Evolutionary conservation across 2,329 filamentous ascomycete genomes (phyloP).

Genomic region (Capronia epimyces): DNA sequence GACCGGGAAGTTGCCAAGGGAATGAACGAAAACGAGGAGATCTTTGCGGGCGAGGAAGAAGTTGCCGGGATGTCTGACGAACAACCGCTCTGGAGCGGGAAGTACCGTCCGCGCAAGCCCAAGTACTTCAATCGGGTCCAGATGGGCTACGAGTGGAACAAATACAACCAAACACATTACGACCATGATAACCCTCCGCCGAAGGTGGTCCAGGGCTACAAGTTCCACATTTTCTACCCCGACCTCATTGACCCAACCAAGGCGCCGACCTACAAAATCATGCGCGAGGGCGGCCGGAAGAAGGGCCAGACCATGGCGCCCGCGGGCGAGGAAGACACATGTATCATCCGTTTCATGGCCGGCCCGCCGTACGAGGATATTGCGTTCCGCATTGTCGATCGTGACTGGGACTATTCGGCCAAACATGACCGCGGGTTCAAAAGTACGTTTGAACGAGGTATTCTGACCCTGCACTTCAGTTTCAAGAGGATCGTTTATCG

Average conservation of each 20-base stretch:
- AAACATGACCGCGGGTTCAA: conserved; percentile 92
- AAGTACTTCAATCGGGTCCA: conserved; percentile 96
- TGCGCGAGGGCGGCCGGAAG: conserved; percentile 83
- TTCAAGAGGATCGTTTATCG: conserved; percentile 78
- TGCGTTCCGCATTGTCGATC: conserved; percentile 94
- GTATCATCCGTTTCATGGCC: conserved; percentile 89
- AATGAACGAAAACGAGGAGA: conserved; percentile 88
- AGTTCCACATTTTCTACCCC: conserved; percentile 99
- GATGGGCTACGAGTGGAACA: conserved; percentile 99
- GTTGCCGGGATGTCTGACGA: conserved; percentile 52
- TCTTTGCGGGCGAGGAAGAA: conserved; percentile 85
- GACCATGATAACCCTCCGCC: conserved; percentile 97
- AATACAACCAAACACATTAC: conserved; percentile 99
- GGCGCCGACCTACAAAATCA: conserved; percentile 92
- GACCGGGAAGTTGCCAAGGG: conserved; percentile 89
- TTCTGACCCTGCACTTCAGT: conserved; percentile 93
- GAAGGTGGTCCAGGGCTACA: conserved; percentile 97
- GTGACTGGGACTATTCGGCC: conserved; percentile 97
- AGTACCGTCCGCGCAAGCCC: conserved; percentile 84
- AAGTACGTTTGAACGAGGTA: conserved; percentile 97
- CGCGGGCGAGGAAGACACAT: conserved; percentile 94
- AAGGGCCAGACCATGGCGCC: conserved; percentile 88
- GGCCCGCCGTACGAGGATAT: conserved; percentile 95
- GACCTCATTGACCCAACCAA: conserved; percentile 93
- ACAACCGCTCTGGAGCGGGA: conserved; percentile 59